A percentile compares a stretch with the other conserved stretches of the same genome.
These are phyloP conservation scores for Cryomyces antarcticus DNA, from an alignment of 495 filamentous ascomycete species.

Conservation along the genomic window DNA sequence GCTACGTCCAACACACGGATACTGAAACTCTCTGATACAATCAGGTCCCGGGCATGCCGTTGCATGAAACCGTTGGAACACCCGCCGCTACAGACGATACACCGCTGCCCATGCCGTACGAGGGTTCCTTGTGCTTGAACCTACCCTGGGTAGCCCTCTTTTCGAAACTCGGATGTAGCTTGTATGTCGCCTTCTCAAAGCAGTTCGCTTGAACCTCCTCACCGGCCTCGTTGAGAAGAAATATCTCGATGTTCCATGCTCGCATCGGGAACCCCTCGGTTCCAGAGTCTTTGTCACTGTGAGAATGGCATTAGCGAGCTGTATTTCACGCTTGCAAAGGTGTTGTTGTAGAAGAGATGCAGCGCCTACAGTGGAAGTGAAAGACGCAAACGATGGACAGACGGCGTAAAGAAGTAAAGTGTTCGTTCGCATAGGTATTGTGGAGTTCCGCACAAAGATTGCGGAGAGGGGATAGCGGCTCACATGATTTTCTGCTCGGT, in stretches of 20 bases:
- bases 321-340: not conserved
- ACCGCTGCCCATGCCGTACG: no score
- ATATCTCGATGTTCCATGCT: constrained; percentile 41
- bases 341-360: not conserved
- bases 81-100: no score
- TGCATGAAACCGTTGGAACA: no score
- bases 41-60: no score
- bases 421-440: not conserved
- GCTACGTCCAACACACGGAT: constrained; percentile 25
- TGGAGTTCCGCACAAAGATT: not conserved
- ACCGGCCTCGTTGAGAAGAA: constrained; percentile 36
- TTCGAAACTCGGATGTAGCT: constrained; percentile 82
- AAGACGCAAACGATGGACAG: no score
- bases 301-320: not conserved
- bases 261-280: constrained; percentile 80
- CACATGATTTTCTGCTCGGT: constrained; percentile 82
- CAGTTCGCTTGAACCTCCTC: constrained; percentile 49
- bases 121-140: constrained; percentile 11
- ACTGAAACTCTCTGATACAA: not conserved
- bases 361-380: not conserved
- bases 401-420: not conserved
- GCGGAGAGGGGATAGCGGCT: constrained; percentile 1
- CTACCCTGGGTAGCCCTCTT: constrained; percentile 59
- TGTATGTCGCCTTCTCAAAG: constrained; percentile 84
- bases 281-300: not conserved